Conservation (phyloP, 768 basidiomycete species). For the Tulasnella sp. region DNA sequence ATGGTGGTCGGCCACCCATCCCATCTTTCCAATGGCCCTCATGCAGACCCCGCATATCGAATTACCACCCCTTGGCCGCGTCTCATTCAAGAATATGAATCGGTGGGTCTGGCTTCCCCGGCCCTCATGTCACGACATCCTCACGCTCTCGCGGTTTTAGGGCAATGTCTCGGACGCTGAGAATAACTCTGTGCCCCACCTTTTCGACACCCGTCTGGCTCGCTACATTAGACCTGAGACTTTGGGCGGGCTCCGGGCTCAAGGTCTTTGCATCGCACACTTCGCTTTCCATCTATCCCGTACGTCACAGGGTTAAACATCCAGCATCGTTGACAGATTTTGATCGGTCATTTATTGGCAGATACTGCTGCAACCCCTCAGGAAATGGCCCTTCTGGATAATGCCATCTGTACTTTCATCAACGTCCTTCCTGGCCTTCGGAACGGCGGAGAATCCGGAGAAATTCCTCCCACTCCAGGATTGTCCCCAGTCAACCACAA, state of each 20-base stretch:
- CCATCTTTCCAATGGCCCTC: conserved; percentile 24
- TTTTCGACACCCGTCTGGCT: conserved; percentile 16
- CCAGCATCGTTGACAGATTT: not conserved
- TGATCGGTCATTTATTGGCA: not conserved
- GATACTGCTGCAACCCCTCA: conserved; percentile 17
- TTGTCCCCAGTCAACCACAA: conserved; percentile 29
- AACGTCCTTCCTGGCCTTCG: conserved; percentile 8
- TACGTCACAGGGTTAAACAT: not conserved
- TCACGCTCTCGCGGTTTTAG: not conserved
- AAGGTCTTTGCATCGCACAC: conserved; percentile 20
- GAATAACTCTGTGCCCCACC: conserved; percentile 4
- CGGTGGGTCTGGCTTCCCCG: not conserved
- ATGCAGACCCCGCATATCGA: not conserved
- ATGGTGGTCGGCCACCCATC: conserved; percentile 32
- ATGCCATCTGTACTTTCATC: conserved; percentile 16
- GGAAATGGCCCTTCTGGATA: conserved; percentile 10
- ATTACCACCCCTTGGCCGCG: conserved; percentile 32
- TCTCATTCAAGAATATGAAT: conserved; percentile 29
- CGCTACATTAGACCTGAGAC: conserved; percentile 19
- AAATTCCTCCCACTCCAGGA: conserved; percentile 2
- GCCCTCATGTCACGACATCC: not conserved
- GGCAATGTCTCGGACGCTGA: conserved; percentile 24
- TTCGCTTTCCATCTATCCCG: conserved; percentile 28
- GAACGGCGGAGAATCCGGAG: conserved; percentile 29
- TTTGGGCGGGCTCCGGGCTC: conserved; percentile 18